phyloP scores from a whole-genome alignment of 805 yeast genomes.

The Candida namnaoensis region DNA sequence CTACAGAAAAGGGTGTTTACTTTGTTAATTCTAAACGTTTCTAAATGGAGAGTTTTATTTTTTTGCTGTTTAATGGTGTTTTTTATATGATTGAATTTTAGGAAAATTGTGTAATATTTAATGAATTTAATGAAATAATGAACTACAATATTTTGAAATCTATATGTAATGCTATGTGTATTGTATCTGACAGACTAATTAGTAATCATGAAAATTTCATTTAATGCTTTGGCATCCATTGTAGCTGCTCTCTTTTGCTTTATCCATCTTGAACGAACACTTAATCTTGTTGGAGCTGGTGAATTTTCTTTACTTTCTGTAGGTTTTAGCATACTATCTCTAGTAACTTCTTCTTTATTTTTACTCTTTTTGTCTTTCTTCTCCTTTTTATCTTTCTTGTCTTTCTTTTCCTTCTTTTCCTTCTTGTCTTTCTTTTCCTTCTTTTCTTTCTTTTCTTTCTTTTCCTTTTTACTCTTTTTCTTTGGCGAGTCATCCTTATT shows the following conservation, averaged over 20 bases:
- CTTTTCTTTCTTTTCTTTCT: conserved; percentile 19
- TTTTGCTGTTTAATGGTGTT: too few species aligned
- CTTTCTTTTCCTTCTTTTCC: conserved; percentile 17
- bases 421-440: conserved; percentile 18
- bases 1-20: too few species aligned
- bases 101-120: too few species aligned
- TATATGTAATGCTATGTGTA: too few species aligned
- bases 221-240: conserved; percentile 79
- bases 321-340: conserved; percentile 33
- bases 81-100: too few species aligned
- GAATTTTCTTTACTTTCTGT: conserved; percentile 20
- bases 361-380: conserved; percentile 19
- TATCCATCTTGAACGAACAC: conserved; percentile 82
- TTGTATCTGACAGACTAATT: conserved; percentile 17
- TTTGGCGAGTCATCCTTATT: conserved; percentile 8
- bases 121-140: too few species aligned
- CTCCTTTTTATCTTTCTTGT: conserved; percentile 21
- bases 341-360: conserved; percentile 22
- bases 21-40: too few species aligned
- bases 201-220: conserved; percentile 87
- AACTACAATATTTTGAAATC: too few species aligned
- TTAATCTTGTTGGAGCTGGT: conserved; percentile 42
- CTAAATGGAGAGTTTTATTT: too few species aligned
- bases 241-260: conserved; percentile 88
- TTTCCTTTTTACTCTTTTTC: conserved; percentile 18